Percentiles rank a stretch among this genome's conserved stretches.
phyloP scores from a whole-genome alignment of 1,284 basidiomycete genomes.

The Xerocomus amazonicus region DNA sequence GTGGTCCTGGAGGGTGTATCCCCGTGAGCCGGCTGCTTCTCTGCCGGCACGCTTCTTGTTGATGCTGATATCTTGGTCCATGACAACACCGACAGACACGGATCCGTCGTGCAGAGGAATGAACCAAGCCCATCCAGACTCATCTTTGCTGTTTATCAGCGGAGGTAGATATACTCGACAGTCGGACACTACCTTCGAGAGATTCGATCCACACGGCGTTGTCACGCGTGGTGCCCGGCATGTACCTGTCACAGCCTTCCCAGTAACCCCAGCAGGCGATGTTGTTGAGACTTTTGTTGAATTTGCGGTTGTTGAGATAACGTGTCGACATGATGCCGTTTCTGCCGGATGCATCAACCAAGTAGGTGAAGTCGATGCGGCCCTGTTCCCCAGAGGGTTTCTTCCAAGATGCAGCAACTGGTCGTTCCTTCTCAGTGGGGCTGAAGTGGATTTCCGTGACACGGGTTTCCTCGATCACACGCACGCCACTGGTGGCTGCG shows the following conservation, averaged over 20 bases:
- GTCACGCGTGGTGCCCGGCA: not conserved
- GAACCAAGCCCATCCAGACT: conserved; percentile 1
- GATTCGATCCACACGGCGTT: not conserved
- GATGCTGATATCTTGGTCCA: conserved; percentile 1
- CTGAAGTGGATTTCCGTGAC: not conserved
- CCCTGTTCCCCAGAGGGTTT: not conserved
- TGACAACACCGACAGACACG: not conserved
- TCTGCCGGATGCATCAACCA: conserved; percentile 1
- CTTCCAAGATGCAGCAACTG: conserved; percentile 1
- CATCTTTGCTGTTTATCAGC: not conserved
- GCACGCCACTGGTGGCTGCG: not conserved
- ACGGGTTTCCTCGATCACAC: not conserved
- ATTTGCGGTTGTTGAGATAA: conserved; percentile 1
- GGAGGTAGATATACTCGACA: not conserved
- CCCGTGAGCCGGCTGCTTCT: not conserved
- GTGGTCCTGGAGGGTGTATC: conserved; percentile 1
- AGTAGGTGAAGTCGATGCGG: not conserved
- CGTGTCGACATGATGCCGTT: conserved; percentile 2
- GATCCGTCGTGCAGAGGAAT: conserved; percentile 1
- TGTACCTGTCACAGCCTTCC: not conserved
- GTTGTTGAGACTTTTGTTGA: not conserved
- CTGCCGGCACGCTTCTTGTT: not conserved
- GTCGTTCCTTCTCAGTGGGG: not conserved
- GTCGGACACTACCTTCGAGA: not conserved
- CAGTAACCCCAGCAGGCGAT: conserved; percentile 2